phyloP scores from a whole-genome alignment of 1,139 yeast genomes.

The Kodamaea alishanica region DNA sequence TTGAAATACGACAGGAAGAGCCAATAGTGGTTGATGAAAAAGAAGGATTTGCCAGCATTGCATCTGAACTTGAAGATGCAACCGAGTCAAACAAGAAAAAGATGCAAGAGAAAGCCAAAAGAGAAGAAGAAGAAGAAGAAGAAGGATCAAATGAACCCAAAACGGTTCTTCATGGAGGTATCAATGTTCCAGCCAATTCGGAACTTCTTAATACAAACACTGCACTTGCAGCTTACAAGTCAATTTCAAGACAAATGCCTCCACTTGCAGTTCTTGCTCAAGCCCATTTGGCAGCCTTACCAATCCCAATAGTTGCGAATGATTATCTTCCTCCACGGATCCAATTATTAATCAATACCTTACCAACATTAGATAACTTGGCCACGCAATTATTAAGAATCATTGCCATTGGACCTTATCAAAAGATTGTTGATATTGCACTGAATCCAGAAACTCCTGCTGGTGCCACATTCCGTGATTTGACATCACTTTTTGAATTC shows the following conservation, averaged over 20 bases:
- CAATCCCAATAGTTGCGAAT: slow-evolving; percentile 54
- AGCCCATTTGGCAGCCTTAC: slow-evolving; percentile 57
- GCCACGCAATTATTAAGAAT: slow-evolving; percentile 70
- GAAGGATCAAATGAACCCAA: slow-evolving; percentile 3
- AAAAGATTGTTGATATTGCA: slow-evolving; percentile 67
- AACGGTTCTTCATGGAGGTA: slow-evolving; percentile 21
- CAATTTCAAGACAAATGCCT: slow-evolving; percentile 38
- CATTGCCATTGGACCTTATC: slow-evolving; percentile 68
- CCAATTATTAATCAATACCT: slow-evolving; percentile 58
- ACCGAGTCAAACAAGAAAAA: slow-evolving; percentile 16
- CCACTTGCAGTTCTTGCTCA: slow-evolving; percentile 40
- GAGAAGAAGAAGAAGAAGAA: slow-evolving; percentile 15
- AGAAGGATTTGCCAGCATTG: slow-evolving; percentile 19
- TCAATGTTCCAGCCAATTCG: slow-evolving; percentile 39
- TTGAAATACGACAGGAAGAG: too few relatives aligned
- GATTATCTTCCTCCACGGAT: slow-evolving; percentile 55
- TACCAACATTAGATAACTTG: slow-evolving; percentile 71
- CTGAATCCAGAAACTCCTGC: slow-evolving; percentile 70
- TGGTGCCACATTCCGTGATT: slow-evolving; percentile 69
- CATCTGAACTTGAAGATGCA: slow-evolving; percentile 22
- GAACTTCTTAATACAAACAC: slow-evolving; percentile 38
- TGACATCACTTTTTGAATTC: slow-evolving; percentile 73
- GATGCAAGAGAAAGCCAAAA: slow-evolving; percentile 1
- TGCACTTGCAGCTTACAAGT: slow-evolving; percentile 44
- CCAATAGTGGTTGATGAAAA: slow-evolving; percentile 12